Evolutionary conservation across 495 filamentous ascomycete genomes (phyloP).

Genomic region (Glonium stellatum): DNA sequence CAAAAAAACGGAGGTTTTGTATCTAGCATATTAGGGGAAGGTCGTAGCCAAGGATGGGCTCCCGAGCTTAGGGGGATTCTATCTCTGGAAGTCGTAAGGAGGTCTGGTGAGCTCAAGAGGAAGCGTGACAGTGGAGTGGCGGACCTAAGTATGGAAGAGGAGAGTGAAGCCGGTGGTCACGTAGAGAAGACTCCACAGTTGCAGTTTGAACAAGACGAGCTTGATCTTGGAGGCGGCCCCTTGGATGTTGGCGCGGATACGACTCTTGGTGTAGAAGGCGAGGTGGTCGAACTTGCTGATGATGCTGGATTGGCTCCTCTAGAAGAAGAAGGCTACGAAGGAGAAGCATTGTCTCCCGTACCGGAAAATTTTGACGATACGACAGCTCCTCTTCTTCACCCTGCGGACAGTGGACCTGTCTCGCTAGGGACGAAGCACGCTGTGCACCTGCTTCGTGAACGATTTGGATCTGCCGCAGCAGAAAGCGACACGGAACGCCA

Average conservation of each 20-base stretch:
- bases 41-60: slow-evolving; percentile 71
- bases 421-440: slow-evolving; percentile 89
- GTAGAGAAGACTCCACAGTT: slow-evolving; percentile 32
- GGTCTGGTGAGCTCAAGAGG: slow-evolving; percentile 76
- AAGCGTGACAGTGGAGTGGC: slow-evolving; percentile 88
- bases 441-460: slow-evolving; percentile 85
- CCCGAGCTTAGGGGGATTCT: slow-evolving; percentile 83
- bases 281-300: slow-evolving; percentile 12
- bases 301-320: slow-evolving; percentile 10
- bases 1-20: slow-evolving; percentile 86
- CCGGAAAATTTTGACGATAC: slow-evolving; percentile 65
- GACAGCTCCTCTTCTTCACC: slow-evolving; percentile 61
- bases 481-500: slow-evolving; percentile 52
- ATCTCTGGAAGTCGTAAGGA: slow-evolving; percentile 71
- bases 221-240: slow-evolving; percentile 6
- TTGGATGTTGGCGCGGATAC: slow-evolving; percentile 26
- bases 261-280: slow-evolving; percentile 18
- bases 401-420: slow-evolving; percentile 72
- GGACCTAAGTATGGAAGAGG: slow-evolving; percentile 69
- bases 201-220: slow-evolving; percentile 27
- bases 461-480: slow-evolving; percentile 63
- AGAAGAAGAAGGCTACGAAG: slow-evolving; percentile 29
- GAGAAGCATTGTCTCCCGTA: slow-evolving; percentile 25
- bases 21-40: slow-evolving; percentile 67
- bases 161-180: slow-evolving; percentile 27